phyloP scores from a whole-genome alignment of 768 basidiomycete species.

The Amanita molliuscula region DNA sequence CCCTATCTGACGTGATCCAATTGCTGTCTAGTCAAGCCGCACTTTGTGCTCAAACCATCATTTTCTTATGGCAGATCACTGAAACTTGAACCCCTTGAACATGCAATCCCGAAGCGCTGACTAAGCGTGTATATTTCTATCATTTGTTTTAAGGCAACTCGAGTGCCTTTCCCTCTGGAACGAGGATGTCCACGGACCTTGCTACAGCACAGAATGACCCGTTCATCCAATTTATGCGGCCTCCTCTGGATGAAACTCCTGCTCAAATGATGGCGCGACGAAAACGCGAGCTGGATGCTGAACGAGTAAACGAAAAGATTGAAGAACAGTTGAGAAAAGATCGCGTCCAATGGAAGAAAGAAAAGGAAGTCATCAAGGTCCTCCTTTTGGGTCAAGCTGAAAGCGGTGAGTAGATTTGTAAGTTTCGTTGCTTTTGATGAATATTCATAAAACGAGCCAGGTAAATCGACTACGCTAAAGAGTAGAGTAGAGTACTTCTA shows the following conservation, averaged over 20 bases:
- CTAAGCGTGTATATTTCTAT: too few species aligned
- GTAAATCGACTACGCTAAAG: constrained; percentile 63
- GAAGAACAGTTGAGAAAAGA: constrained; percentile 50
- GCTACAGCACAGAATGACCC: constrained; percentile 28
- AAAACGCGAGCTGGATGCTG: constrained; percentile 37
- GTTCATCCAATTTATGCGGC: constrained; percentile 35
- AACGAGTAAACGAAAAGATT: constrained; percentile 41
- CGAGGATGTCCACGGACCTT: constrained; percentile 20
- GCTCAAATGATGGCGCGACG: constrained; percentile 35
- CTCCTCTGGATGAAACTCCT: constrained; percentile 42
- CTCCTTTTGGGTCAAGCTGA: constrained; percentile 55
- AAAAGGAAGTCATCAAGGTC: constrained; percentile 41
- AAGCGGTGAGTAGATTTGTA: constrained; percentile 35
- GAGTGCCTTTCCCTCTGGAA: constrained; percentile 4
- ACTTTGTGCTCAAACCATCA: too few species aligned
- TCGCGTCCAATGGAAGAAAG: constrained; percentile 29
- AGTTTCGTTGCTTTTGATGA: not conserved
- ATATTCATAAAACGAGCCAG: constrained; percentile 20
- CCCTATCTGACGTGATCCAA: too few species aligned
- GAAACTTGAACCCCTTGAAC: too few species aligned
- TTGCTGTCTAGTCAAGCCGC: too few species aligned
- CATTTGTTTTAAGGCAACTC: too few species aligned
- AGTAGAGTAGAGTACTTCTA: constrained; percentile 27
- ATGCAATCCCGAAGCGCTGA: too few species aligned
- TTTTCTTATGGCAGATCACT: too few species aligned